A percentile compares a stretch with the other conserved stretches of the same genome.
Conservation (phyloP, 768 basidiomycete species). For the Butyriboletus loyo region DNA sequence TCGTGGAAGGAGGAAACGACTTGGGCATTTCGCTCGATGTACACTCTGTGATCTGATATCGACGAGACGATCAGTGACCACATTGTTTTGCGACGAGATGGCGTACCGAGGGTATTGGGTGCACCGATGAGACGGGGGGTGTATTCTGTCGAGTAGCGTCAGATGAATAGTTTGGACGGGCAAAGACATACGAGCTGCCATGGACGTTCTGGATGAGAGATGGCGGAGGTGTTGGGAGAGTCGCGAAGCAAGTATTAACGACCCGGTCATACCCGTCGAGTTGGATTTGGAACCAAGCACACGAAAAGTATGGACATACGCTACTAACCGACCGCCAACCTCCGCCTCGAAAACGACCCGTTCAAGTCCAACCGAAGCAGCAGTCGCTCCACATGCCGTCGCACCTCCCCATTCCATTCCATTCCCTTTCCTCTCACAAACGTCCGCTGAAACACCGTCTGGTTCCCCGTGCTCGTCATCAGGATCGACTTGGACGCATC, state of each 20-base stretch:
- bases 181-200: constrained; percentile 33
- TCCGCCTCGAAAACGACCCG: constrained; percentile 61
- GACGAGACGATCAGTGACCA: constrained; percentile 19
- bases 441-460: constrained; percentile 44
- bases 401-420: constrained; percentile 64
- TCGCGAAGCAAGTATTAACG: constrained; percentile 31
- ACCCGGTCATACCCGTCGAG: constrained; percentile 28
- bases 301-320: no score
- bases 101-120: constrained; percentile 88
- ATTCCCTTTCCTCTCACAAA: constrained; percentile 49
- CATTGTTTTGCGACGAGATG: constrained; percentile 4
- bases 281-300: not conserved
- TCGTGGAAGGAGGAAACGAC: constrained; percentile 91
- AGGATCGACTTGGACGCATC: constrained; percentile 73
- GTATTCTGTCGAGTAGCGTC: constrained; percentile 48
- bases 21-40: constrained; percentile 83
- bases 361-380: constrained; percentile 84
- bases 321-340: constrained; percentile 1
- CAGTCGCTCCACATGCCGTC: constrained; percentile 79
- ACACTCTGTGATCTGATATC: constrained; percentile 87
- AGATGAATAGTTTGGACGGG: constrained; percentile 2
- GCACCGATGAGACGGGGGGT: constrained; percentile 79
- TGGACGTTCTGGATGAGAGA: constrained; percentile 47
- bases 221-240: constrained; percentile 64
- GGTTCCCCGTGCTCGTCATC: constrained; percentile 53